phyloP scores from a whole-genome alignment of 148 eudicot genomes.

The Polygonum aviculare region DNA sequence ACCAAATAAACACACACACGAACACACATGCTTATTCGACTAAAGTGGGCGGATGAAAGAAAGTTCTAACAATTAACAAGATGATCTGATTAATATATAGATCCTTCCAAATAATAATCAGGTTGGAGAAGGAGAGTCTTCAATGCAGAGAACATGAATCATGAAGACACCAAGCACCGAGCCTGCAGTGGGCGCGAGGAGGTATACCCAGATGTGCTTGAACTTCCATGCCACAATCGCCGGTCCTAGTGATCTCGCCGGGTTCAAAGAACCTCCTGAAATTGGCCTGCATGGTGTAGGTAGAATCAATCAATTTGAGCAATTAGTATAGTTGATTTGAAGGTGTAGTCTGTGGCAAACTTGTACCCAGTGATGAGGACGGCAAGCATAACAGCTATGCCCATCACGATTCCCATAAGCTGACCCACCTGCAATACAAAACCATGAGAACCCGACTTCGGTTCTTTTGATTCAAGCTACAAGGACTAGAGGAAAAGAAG shows the following conservation, averaged over 20 bases:
- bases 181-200: slow-evolving; percentile 57
- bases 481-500: no score
- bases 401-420: slow-evolving; percentile 54
- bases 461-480: no score
- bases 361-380: slow-evolving; percentile 74
- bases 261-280: slow-evolving; percentile 89
- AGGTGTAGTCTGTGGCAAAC: background rate
- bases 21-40: background rate
- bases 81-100: background rate
- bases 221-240: slow-evolving; percentile 66
- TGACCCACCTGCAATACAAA: slow-evolving; percentile 36
- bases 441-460: no score
- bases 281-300: slow-evolving; percentile 39
- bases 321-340: no score
- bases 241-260: slow-evolving; percentile 84
- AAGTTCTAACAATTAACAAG: background rate
- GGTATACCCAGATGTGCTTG: slow-evolving; percentile 56
- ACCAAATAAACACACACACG: no score
- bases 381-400: slow-evolving; percentile 59
- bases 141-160: slow-evolving; percentile 43
- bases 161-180: slow-evolving; percentile 47
- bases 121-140: slow-evolving; percentile 6
- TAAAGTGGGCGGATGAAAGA: background rate
- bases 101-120: background rate
- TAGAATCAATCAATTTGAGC: background rate